These are phyloP conservation scores for Eucalyptus shirleyi DNA, from an alignment of 345 rosid genomes.

Conservation along the genomic window DNA sequence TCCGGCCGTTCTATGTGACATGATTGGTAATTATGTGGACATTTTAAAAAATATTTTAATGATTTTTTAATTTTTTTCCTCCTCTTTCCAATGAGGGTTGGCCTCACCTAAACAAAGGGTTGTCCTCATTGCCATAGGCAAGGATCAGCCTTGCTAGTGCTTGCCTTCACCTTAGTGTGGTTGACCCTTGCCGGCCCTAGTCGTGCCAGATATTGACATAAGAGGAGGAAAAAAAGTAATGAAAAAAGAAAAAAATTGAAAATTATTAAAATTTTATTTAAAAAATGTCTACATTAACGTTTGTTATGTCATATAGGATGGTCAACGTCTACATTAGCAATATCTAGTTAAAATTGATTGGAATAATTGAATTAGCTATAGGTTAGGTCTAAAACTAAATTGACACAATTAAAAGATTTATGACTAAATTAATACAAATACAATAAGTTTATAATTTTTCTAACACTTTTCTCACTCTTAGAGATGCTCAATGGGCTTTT, in stretches of 20 bases:
- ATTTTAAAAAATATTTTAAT: no score
- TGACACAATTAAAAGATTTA: no score
- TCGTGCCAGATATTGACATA: accelerated
- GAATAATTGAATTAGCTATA: accelerated
- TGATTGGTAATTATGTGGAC: accelerated
- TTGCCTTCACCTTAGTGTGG: accelerated
- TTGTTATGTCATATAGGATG: accelerated
- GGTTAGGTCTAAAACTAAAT: no score
- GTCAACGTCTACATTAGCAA: accelerated
- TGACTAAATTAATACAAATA: no score
- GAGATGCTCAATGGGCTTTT: neutral
- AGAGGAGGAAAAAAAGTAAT: no score
- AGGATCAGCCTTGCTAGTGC: accelerated
- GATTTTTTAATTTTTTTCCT: no score
- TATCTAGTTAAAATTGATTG: accelerated
- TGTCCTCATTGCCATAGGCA: accelerated
- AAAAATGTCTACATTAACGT: no score
- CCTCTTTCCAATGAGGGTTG: no score
- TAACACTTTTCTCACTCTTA: neutral
- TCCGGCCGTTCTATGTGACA: accelerated
- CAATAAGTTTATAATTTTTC: accelerated
- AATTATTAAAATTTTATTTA: no score
- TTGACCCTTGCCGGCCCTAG: accelerated
- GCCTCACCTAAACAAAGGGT: accelerated
- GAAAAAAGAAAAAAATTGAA: no score